Evolutionary conservation across 2,329 filamentous ascomycete genomes (phyloP).

Genomic region (Fusarium papillatum): DNA sequence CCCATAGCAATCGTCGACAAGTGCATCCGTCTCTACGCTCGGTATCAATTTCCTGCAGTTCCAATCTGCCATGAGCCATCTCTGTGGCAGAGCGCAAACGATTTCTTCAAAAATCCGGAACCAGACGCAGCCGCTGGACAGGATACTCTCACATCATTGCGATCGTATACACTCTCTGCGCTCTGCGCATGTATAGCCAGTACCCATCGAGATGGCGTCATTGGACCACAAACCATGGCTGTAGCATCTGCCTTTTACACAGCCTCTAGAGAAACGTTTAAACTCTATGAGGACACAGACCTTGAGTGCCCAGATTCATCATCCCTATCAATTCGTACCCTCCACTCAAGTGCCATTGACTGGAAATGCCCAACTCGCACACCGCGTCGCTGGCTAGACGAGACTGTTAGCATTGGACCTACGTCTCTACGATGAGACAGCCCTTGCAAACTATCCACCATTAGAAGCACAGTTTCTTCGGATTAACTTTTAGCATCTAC

Average conservation of each 20-base stretch:
- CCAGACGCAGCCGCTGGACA: not conserved
- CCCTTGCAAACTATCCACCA: not conserved
- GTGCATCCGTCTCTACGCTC: not conserved
- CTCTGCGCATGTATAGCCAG: not conserved
- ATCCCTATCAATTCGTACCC: not conserved
- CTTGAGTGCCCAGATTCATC: not conserved
- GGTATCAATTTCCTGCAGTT: not conserved
- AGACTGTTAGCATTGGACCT: not conserved
- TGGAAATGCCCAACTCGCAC: not conserved
- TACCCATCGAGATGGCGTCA: not conserved
- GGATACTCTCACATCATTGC: not conserved
- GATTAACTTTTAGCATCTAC: not conserved
- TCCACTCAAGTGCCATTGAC: not conserved
- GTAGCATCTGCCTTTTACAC: not conserved
- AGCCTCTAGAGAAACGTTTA: not conserved
- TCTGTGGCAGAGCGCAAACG: not conserved
- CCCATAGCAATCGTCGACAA: not conserved
- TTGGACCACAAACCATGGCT: not conserved
- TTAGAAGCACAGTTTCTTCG: not conserved
- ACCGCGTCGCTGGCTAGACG: not conserved
- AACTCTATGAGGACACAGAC: not conserved
- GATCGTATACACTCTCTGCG: not conserved
- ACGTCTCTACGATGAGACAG: not conserved
- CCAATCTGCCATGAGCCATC: not conserved
- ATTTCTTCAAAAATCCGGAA: not conserved